Percentiles rank a stretch among this genome's conserved stretches.
phyloP scores from a whole-genome alignment of 169 alveolate genomes.

The Plasmodium falciparum region DNA sequence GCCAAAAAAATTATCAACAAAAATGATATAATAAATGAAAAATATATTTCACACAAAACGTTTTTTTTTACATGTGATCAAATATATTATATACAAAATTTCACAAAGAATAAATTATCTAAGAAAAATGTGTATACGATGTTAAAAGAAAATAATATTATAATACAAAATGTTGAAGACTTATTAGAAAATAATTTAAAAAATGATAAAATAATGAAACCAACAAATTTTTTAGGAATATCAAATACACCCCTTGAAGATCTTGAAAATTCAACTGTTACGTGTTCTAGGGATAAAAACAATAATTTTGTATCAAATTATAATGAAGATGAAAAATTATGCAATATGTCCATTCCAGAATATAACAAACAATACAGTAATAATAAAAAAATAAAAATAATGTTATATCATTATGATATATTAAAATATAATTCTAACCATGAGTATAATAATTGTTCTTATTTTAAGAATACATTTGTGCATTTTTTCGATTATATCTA shows the following conservation, averaged over 20 bases:
- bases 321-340: no score
- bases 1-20: slow-evolving; percentile 22
- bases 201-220: not conserved
- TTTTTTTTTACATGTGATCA: slow-evolving; percentile 58
- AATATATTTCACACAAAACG: slow-evolving; percentile 34
- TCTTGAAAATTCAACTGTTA: no score
- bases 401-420: slow-evolving; percentile 22
- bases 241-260: not conserved
- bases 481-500: slow-evolving; percentile 47
- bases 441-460: slow-evolving; percentile 8
- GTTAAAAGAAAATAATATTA: slow-evolving; percentile 40
- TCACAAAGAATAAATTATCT: slow-evolving; percentile 21
- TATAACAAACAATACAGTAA: not conserved
- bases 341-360: no score
- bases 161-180: slow-evolving; percentile 14
- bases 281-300: no score
- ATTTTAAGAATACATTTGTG: slow-evolving; percentile 16
- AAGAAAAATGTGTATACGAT: slow-evolving; percentile 4
- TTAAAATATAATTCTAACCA: no score
- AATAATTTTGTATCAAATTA: no score
- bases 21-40: slow-evolving; percentile 43
- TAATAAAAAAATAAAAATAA: slow-evolving; percentile 53
- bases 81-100: slow-evolving; percentile 12
- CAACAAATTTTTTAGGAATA: no score
- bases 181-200: slow-evolving; percentile 2